These are phyloP conservation scores for Cytospora piceicola DNA, from an alignment of 2,329 filamentous ascomycete species.

Conservation along the genomic window DNA sequence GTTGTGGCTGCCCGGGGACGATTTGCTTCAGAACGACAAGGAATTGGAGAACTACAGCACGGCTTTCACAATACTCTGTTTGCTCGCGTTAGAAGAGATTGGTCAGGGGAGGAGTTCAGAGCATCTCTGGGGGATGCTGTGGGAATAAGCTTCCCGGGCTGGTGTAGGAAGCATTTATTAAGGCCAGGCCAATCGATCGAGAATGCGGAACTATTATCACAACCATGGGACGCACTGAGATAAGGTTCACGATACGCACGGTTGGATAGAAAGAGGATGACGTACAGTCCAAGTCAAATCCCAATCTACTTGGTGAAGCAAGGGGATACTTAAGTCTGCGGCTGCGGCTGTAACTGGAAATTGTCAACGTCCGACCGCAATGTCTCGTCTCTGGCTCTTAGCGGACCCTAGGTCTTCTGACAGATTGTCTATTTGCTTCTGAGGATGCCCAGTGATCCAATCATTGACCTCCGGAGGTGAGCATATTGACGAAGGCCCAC, in stretches of 20 bases:
- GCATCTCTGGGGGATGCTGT: no score
- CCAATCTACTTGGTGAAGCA: neutral
- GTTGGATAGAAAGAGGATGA: neutral
- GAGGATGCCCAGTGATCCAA: neutral
- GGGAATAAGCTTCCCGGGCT: no score
- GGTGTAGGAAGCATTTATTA: no score
- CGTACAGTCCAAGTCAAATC: neutral
- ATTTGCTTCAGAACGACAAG: conserved; percentile 4
- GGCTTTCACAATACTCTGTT: neutral
- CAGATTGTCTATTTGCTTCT: neutral
- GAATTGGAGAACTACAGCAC: conserved; percentile 12
- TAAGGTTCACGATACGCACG: neutral
- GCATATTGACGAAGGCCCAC: neutral
- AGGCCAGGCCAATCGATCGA: no score
- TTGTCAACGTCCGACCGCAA: neutral
- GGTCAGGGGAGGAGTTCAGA: neutral
- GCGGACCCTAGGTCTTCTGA: neutral
- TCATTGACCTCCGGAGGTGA: neutral
- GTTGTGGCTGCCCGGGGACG: neutral
- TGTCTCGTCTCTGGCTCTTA: neutral
- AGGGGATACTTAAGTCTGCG: neutral
- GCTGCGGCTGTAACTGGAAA: neutral
- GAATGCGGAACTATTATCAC: neutral
- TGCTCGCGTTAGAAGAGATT: no score
- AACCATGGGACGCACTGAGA: neutral